These are phyloP conservation scores for Wickerhamiella musiphila DNA, from an alignment of 805 yeast genomes.

Conservation along the genomic window DNA sequence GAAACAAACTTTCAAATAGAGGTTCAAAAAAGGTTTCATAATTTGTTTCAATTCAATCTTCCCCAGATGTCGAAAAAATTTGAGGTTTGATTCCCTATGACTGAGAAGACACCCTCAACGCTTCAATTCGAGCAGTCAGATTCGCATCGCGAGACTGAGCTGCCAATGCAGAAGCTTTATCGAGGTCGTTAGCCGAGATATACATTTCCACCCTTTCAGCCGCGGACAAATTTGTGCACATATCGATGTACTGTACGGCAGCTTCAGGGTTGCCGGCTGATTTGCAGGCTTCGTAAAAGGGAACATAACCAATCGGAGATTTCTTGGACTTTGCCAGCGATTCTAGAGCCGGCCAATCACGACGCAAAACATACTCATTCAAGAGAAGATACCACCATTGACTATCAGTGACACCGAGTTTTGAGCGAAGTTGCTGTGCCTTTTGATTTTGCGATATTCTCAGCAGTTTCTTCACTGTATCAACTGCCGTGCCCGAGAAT, in stretches of 20 bases:
- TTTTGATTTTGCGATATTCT: conserved; percentile 31
- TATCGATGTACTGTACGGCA: conserved; percentile 41
- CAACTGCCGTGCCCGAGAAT: conserved; percentile 29
- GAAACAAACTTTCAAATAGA: too few relatives aligned
- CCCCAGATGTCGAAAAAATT: neutral
- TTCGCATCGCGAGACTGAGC: conserved; percentile 14
- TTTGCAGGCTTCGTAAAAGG: conserved; percentile 39
- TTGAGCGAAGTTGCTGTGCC: conserved; percentile 32
- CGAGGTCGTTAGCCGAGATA: conserved; percentile 24
- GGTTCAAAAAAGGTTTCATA: too few relatives aligned
- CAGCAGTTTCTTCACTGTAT: conserved; percentile 31
- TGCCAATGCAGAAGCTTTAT: conserved; percentile 20
- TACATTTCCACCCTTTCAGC: conserved; percentile 33
- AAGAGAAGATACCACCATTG: conserved; percentile 40
- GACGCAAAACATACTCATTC: conserved; percentile 28
- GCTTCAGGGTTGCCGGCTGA: conserved; percentile 38
- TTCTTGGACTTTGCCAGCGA: conserved; percentile 34
- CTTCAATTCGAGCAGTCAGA: conserved; percentile 1
- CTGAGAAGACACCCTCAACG: neutral
- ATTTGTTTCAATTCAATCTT: too few relatives aligned
- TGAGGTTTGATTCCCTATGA: neutral
- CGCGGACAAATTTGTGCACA: conserved; percentile 31
- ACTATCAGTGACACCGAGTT: conserved; percentile 39
- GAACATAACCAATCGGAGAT: conserved; percentile 57
- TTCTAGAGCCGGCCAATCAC: conserved; percentile 39